Evolutionary conservation across 768 basidiomycete species (phyloP).

Genomic region (Leccinum sublutescens): DNA sequence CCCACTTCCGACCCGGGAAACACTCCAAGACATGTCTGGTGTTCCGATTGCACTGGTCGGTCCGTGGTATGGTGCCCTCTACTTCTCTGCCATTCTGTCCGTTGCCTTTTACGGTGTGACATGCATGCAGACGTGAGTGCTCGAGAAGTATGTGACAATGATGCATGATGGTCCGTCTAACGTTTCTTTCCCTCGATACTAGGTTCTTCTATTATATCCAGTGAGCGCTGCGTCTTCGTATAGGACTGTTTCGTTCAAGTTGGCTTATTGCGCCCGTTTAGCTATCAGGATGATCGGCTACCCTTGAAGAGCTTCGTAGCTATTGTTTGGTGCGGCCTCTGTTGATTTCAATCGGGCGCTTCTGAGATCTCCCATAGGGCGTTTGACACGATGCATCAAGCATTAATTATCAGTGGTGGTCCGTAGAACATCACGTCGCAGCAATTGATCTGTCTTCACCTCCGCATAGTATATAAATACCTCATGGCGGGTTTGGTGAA

Average conservation of each 20-base stretch:
- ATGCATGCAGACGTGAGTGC: constrained; percentile 7
- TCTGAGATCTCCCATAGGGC: background rate
- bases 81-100: constrained; percentile 4
- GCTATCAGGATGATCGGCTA: constrained; percentile 3
- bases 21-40: background rate
- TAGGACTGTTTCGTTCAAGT: background rate
- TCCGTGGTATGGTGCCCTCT: background rate
- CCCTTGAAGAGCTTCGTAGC: background rate
- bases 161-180: background rate
- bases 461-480: background rate
- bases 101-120: constrained; percentile 4
- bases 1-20: background rate
- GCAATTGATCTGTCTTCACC: background rate
- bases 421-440: background rate
- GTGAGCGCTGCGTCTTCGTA: background rate
- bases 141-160: background rate
- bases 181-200: background rate
- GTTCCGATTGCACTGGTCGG: background rate
- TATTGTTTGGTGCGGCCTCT: background rate
- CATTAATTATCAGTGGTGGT: constrained; percentile 4
- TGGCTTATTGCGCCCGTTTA: background rate
- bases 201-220: constrained; percentile 8
- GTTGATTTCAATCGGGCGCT: background rate
- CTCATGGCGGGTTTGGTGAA: constrained; percentile 1
- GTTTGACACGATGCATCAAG: constrained; percentile 1